Evolutionary conservation across 108 stramenopile genomes (phyloP).

Genomic region (Bacterosira constricta): DNA sequence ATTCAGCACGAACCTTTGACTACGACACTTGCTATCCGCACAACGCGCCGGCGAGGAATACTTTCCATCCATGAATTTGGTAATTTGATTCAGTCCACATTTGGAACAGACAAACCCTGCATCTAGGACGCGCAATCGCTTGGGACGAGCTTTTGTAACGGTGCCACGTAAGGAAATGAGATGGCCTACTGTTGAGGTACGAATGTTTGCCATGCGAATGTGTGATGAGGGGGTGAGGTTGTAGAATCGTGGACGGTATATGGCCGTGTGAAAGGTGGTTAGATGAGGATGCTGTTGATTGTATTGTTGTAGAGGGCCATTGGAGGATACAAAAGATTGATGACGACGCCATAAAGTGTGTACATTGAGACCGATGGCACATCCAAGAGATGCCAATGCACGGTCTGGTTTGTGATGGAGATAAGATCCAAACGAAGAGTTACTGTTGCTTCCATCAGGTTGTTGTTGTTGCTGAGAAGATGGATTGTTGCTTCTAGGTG

Average conservation of each 20-base stretch:
- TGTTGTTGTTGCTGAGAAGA: neutral
- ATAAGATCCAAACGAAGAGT: slow-evolving; percentile 38
- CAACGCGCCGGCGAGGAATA: slow-evolving; percentile 82
- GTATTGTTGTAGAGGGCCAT: slow-evolving; percentile 6
- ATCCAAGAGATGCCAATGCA: slow-evolving; percentile 45
- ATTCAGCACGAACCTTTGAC: slow-evolving; percentile 68
- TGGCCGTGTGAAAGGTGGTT: slow-evolving; percentile 22
- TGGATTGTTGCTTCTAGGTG: no score
- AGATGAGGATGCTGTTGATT: slow-evolving; percentile 27
- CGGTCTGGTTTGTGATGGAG: slow-evolving; percentile 45
- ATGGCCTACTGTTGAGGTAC: slow-evolving; percentile 35
- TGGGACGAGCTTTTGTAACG: slow-evolving; percentile 91
- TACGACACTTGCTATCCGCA: slow-evolving; percentile 57
- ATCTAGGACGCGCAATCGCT: slow-evolving; percentile 79
- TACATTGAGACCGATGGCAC: slow-evolving; percentile 45
- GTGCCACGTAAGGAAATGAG: slow-evolving; percentile 89
- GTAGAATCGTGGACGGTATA: slow-evolving; percentile 45
- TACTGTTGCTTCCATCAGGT: neutral
- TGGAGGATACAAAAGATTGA: neutral
- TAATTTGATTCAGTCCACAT: slow-evolving; percentile 69
- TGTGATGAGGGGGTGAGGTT: slow-evolving; percentile 30
- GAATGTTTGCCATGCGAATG: slow-evolving; percentile 39
- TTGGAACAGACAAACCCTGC: slow-evolving; percentile 90
- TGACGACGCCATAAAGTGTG: slow-evolving; percentile 41
- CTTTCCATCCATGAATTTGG: slow-evolving; percentile 69